Evolutionary conservation across 495 filamentous ascomycete genomes (phyloP), one percentile per base, ranked within the genome.

Genomic region (Extremus antarcticus): DNA sequence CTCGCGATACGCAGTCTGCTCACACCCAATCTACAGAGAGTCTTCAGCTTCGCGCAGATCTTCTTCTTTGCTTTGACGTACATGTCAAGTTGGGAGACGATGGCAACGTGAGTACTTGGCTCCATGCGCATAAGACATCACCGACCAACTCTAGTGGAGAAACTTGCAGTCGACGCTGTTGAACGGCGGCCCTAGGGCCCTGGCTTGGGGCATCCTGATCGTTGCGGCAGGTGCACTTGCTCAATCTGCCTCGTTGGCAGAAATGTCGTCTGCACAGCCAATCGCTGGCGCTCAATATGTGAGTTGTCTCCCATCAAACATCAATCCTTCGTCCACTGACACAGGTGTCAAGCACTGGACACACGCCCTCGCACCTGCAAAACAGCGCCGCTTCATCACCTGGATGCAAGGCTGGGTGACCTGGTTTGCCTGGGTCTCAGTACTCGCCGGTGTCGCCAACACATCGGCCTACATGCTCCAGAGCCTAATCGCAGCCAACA

Each of bases 401-500:
- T 38, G 50, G 25, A 39, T 52, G 39, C 22, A 41, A 73, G 71
- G 74, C 15, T 77, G 73, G 74, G 58, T 65, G 43, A 71, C 61
- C 15, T 64, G 70, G 20, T 52, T 73, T 48, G 69, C 68, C 17
- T 68, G 65, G 65, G 47, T 50, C 11, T 23, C 47, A 7, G 51
- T 62, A 53, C 62, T 62, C 25, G 43, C 47, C 11, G 19, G 50
- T 43, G 47, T 51, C 59, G 62, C 63, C 43, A 66, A 66, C 21
- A 68, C 64, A 23, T 74, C 69, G 57, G 71, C 65, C n/a, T 74
- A 67, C 35, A 64, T 73, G 60, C 73, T 77, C 43, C 65, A 74
- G 58, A 70, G 71, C 39, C 65, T 78, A 47, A 60, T 74, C 35
- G 63, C 73, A 13, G 58, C 79, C n/a, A 68, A 69, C 29, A 19